Evolutionary conservation across 2,329 filamentous ascomycete species (phyloP).

Genomic region (Phialemonium atrogriseum): DNA sequence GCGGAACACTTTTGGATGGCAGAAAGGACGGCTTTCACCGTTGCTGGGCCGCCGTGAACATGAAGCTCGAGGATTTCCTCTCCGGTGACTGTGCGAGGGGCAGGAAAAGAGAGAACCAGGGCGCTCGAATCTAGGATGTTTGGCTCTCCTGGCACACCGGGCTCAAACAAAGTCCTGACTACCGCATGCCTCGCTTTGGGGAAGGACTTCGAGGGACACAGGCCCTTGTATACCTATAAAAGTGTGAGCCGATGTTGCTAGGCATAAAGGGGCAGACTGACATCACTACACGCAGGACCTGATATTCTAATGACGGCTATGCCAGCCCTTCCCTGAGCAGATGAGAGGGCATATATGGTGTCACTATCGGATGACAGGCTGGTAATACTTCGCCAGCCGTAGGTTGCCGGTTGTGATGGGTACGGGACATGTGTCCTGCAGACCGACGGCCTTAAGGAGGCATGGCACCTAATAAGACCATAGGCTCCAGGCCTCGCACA

Average conservation of each 20-base stretch:
- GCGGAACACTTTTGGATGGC: constrained; percentile 56
- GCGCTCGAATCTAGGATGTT: constrained; percentile 71
- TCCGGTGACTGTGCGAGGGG: constrained; percentile 76
- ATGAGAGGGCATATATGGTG: constrained; percentile 91
- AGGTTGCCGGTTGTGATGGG: too few relatives aligned
- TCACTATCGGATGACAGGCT: constrained; percentile 23
- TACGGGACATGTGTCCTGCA: too few relatives aligned
- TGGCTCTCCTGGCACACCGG: constrained; percentile 13
- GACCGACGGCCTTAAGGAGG: too few relatives aligned
- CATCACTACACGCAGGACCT: constrained; percentile 63
- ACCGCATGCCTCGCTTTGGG: constrained; percentile 52
- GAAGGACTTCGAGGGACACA: constrained; percentile 38
- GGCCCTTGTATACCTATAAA: constrained; percentile 36
- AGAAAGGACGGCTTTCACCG: constrained; percentile 74
- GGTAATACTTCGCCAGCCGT: constrained; percentile 1
- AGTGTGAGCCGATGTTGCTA: constrained; percentile 11
- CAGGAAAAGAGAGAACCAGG: constrained; percentile 74
- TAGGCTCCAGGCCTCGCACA: background rate
- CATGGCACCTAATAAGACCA: background rate
- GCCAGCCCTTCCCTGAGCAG: constrained; percentile 74
- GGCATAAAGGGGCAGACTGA: constrained; percentile 27
- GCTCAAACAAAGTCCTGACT: constrained; percentile 65
- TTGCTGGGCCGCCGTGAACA: constrained; percentile 85
- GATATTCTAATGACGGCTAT: constrained; percentile 89
- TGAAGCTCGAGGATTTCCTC: constrained; percentile 91